Evolutionary conservation across 129 eudicot genomes (phyloP).

Genomic region (Pseudognaphalium luteoalbum): DNA sequence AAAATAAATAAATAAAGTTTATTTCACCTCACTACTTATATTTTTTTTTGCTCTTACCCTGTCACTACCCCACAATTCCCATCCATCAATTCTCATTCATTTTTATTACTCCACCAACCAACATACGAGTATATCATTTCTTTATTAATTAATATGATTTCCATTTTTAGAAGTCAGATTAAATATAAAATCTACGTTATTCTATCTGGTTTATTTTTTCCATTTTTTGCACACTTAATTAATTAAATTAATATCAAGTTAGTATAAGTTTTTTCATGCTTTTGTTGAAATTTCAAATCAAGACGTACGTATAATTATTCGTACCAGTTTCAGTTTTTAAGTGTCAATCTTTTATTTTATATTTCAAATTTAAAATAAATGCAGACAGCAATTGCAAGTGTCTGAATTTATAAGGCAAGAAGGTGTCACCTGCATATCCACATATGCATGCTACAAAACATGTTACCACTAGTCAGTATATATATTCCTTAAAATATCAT

Average conservation of each 20-base stretch:
- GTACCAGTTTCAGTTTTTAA: neutral
- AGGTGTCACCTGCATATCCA: slow-evolving; percentile 8
- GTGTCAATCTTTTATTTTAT: neutral
- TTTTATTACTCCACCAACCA: too few relatives aligned
- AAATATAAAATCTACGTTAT: neutral
- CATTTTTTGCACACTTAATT: neutral
- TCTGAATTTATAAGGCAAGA: slow-evolving; percentile 30
- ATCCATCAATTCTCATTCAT: too few relatives aligned
- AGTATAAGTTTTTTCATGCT: neutral
- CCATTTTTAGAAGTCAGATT: too few relatives aligned
- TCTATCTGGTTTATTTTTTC: neutral
- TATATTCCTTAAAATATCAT: neutral
- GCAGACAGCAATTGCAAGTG: neutral
- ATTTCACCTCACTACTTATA: too few relatives aligned
- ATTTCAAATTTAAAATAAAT: slow-evolving; percentile 20
- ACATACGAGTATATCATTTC: too few relatives aligned
- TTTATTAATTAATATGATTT: too few relatives aligned
- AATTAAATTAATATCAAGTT: neutral
- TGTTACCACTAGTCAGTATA: neutral
- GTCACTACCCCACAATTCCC: too few relatives aligned
- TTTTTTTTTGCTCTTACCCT: too few relatives aligned
- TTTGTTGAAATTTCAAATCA: slow-evolving; percentile 11
- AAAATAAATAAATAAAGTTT: too few relatives aligned
- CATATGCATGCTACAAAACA: neutral
- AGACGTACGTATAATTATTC: neutral